Percentiles rank a stretch among this genome's conserved stretches.
Conservation (phyloP, 768 basidiomycete genomes). For the Nevesoporus exiguus region DNA sequence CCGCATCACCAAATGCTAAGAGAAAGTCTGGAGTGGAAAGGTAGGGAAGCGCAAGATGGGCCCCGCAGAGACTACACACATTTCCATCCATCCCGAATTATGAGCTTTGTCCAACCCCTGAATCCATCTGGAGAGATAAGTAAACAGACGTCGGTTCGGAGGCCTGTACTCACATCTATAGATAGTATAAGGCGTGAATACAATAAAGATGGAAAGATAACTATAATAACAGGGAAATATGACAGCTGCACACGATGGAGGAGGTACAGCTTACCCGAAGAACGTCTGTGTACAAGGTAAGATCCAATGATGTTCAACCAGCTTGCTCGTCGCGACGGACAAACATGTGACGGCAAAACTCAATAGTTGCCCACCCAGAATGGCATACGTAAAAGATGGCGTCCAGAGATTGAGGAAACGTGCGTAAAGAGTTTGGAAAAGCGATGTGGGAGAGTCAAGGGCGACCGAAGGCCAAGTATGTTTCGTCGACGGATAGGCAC, state of each 20-base stretch:
- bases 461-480: constrained; percentile 12
- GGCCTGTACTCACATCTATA: constrained; percentile 60
- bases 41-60: neutral
- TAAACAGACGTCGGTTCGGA: neutral
- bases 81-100: constrained; percentile 83
- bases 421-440: constrained; percentile 15
- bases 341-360: constrained; percentile 23
- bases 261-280: constrained; percentile 56
- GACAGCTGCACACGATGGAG: neutral
- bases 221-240: constrained; percentile 34
- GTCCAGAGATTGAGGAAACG: constrained; percentile 30
- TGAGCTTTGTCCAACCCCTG: constrained; percentile 71
- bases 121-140: constrained; percentile 57
- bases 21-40: constrained; percentile 56
- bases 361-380: constrained; percentile 28
- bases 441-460: constrained; percentile 19
- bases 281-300: constrained; percentile 77
- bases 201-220: constrained; percentile 66
- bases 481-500: neutral
- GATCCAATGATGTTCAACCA: constrained; percentile 62
- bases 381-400: constrained; percentile 24
- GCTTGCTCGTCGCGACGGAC: constrained; percentile 70
- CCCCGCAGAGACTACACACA: constrained; percentile 43
- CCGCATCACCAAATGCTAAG: constrained; percentile 76
- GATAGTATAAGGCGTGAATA: constrained; percentile 89